A percentile compares a stretch with the other conserved stretches of the same genome.
phyloP scores from a whole-genome alignment of 2,329 filamentous ascomycete species.

The Diaporthe sp. region DNA sequence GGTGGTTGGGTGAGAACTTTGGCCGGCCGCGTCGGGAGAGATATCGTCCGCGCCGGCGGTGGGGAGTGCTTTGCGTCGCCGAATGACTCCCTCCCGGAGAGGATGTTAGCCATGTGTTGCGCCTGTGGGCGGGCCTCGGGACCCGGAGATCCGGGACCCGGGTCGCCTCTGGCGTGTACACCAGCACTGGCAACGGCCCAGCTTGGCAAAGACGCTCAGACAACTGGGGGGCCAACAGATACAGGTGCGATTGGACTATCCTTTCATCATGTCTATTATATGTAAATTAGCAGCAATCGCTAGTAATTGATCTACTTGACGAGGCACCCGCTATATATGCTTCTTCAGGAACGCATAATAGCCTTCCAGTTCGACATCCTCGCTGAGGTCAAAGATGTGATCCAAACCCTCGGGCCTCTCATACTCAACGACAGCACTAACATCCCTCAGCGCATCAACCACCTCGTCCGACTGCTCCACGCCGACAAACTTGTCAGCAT shows the following conservation, averaged over 20 bases:
- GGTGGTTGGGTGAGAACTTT: neutral
- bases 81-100: neutral
- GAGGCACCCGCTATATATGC: neutral
- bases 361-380: constrained; percentile 3
- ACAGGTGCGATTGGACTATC: no score
- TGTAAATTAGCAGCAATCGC: neutral
- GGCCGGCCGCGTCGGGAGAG: neutral
- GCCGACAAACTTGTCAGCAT: constrained; percentile 18
- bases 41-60: neutral
- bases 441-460: constrained; percentile 6
- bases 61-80: neutral
- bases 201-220: neutral
- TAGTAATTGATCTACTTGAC: neutral
- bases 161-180: neutral
- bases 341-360: constrained; percentile 23
- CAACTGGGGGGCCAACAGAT: neutral
- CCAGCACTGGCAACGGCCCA: neutral
- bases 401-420: constrained; percentile 16
- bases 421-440: neutral
- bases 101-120: neutral
- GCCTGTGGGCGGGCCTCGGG: neutral
- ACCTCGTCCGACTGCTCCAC: constrained; percentile 26
- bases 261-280: neutral
- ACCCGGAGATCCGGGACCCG: neutral
- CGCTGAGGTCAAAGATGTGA: neutral